phyloP scores from a whole-genome alignment of 2,329 filamentous ascomycete species.

The Zelopaecilomyces penicillatus region DNA sequence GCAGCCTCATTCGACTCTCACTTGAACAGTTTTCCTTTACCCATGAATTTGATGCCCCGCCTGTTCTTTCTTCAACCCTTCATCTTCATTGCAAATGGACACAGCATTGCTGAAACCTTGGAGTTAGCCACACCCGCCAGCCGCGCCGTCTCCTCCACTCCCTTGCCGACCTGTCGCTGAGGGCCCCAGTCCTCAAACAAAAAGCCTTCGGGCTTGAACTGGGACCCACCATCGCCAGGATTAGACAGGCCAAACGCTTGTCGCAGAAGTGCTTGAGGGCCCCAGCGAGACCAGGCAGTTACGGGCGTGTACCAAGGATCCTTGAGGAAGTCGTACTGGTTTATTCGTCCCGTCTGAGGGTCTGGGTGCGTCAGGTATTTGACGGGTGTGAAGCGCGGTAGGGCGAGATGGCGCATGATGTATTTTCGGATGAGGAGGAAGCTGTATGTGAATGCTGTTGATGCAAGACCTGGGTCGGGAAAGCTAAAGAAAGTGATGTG shows the following conservation, averaged over 20 bases:
- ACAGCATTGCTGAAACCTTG: slow-evolving; percentile 25
- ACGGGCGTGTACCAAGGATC: slow-evolving; percentile 57
- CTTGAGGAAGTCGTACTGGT: slow-evolving; percentile 43
- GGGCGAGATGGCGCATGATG: slow-evolving; percentile 46
- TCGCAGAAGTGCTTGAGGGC: slow-evolving; percentile 42
- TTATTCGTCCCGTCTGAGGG: slow-evolving; percentile 43
- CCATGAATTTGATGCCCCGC: too few species aligned
- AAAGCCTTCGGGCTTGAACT: slow-evolving; percentile 42
- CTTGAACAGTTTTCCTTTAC: too few species aligned
- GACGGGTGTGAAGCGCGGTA: slow-evolving; percentile 45
- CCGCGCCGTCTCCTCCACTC: slow-evolving; percentile 32
- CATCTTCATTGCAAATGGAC: slow-evolving; percentile 31
- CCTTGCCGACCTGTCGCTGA: slow-evolving; percentile 41
- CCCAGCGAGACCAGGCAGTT: slow-evolving; percentile 55
- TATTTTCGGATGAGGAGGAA: slow-evolving; percentile 46
- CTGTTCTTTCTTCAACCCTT: not conserved
- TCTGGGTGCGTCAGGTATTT: slow-evolving; percentile 39
- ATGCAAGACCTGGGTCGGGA: slow-evolving; percentile 32
- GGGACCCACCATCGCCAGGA: slow-evolving; percentile 32
- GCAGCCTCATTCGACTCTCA: too few species aligned
- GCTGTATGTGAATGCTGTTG: slow-evolving; percentile 32
- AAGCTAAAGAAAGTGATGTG: slow-evolving; percentile 21
- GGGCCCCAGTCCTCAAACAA: slow-evolving; percentile 56
- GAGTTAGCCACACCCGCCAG: slow-evolving; percentile 22
- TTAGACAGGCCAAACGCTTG: slow-evolving; percentile 35